These are phyloP conservation scores for Psilocybe azurescens DNA, from an alignment of 768 basidiomycete species.

Conservation along the genomic window DNA sequence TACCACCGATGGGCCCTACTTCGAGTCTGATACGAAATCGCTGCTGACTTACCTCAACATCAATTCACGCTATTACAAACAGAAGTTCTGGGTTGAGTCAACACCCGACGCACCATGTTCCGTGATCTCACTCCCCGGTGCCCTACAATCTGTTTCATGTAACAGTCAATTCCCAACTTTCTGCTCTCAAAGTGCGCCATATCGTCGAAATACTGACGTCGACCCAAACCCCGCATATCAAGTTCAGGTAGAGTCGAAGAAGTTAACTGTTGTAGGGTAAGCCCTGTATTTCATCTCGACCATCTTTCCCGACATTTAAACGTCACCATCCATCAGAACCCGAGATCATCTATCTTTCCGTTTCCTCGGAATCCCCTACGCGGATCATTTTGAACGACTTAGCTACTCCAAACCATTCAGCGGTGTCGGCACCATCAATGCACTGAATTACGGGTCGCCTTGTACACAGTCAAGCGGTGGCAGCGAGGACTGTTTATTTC, in stretches of 20 bases:
- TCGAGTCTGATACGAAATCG: conserved; percentile 5
- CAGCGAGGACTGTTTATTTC: conserved; percentile 50
- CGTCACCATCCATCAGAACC: conserved; percentile 29
- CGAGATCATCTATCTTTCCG: conserved; percentile 55
- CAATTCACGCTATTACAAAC: conserved; percentile 5
- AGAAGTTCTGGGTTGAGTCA: conserved; percentile 12
- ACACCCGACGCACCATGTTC: conserved; percentile 5
- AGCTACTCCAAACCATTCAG: conserved; percentile 43
- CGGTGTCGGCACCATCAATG: conserved; percentile 31
- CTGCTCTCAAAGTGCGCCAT: conserved; percentile 36
- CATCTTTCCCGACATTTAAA: neutral
- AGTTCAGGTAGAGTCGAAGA: conserved; percentile 32
- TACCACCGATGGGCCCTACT: conserved; percentile 5
- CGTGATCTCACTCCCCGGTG: neutral
- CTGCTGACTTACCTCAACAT: conserved; percentile 9
- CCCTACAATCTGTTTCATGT: conserved; percentile 10
- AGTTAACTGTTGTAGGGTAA: conserved; percentile 29
- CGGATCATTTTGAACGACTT: conserved; percentile 47
- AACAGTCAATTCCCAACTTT: conserved; percentile 26
- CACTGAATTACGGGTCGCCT: conserved; percentile 35
- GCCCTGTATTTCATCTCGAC: neutral
- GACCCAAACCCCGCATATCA: conserved; percentile 28
- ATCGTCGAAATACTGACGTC: conserved; percentile 26
- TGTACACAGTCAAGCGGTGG: conserved; percentile 35
- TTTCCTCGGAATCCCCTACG: conserved; percentile 57